A percentile compares a stretch with the other conserved stretches of the same genome.
These are phyloP conservation scores for Bipolaris victoriae DNA, from an alignment of 2,329 filamentous ascomycete genomes.

Conservation along the genomic window DNA sequence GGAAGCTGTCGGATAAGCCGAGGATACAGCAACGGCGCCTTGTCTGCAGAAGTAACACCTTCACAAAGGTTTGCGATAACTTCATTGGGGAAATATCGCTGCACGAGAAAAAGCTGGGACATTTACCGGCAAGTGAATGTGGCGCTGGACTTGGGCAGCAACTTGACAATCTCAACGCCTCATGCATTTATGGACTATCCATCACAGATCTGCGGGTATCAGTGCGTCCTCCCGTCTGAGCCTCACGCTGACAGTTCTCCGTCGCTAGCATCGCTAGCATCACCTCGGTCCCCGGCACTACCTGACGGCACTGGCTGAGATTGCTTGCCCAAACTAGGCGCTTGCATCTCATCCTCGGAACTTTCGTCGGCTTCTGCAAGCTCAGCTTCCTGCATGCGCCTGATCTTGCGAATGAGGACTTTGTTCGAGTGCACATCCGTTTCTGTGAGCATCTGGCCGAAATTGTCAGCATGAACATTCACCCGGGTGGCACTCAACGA, in stretches of 20 bases:
- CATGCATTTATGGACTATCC: background rate
- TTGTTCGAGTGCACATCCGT: slow-evolving; percentile 39
- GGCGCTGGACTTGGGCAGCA: slow-evolving; percentile 1
- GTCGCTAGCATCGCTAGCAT: slow-evolving; percentile 24
- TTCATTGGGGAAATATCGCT: slow-evolving; percentile 3
- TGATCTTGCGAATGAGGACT: slow-evolving; percentile 47
- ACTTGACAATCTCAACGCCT: slow-evolving; percentile 1
- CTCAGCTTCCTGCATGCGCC: slow-evolving; percentile 43
- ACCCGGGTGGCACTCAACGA: background rate
- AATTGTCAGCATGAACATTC: slow-evolving; percentile 6
- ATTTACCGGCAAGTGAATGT: background rate
- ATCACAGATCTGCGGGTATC: slow-evolving; percentile 3
- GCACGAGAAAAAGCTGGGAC: background rate
- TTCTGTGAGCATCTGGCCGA: slow-evolving; percentile 37
- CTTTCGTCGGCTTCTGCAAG: slow-evolving; percentile 31
- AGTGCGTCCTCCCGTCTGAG: slow-evolving; percentile 4
- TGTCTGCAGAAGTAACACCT: slow-evolving; percentile 4
- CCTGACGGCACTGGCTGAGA: slow-evolving; percentile 24
- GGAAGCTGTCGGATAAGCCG: slow-evolving; percentile 7
- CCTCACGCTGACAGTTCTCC: slow-evolving; percentile 7
- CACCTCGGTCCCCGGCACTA: slow-evolving; percentile 30
- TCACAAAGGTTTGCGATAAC: background rate
- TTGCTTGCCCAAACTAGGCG: slow-evolving; percentile 3
- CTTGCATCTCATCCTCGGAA: slow-evolving; percentile 33
- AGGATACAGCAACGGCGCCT: slow-evolving; percentile 1